Evolutionary conservation across 176 grass and related monocot genomes (phyloP).

Genomic region (Thalia dealbata): DNA sequence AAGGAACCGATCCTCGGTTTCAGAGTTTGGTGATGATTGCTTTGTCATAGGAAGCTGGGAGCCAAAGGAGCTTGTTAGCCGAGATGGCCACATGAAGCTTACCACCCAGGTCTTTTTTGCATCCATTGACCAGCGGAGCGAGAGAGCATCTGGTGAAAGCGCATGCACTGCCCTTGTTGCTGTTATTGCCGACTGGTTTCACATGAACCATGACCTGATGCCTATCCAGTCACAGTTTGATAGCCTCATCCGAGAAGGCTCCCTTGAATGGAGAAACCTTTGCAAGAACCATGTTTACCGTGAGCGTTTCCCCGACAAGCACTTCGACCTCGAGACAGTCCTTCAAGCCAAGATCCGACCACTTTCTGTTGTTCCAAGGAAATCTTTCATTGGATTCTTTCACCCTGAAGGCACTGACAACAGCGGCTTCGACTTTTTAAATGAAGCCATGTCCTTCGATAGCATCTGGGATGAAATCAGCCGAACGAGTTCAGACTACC

Average conservation of each 20-base stretch:
- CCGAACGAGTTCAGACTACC: background rate
- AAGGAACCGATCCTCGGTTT: slow-evolving; percentile 32
- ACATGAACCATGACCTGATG: slow-evolving; percentile 6
- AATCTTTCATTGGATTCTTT: slow-evolving; percentile 22
- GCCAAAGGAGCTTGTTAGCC: slow-evolving; percentile 9
- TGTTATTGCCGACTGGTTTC: slow-evolving; percentile 17
- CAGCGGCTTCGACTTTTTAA: slow-evolving; percentile 6
- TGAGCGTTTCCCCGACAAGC: slow-evolving; percentile 17
- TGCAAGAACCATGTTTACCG: slow-evolving; percentile 1
- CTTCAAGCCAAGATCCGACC: slow-evolving; percentile 14
- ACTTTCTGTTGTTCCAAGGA: slow-evolving; percentile 6
- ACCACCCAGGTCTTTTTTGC: slow-evolving; percentile 15
- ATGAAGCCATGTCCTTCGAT: slow-evolving; percentile 16
- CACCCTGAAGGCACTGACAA: slow-evolving; percentile 6
- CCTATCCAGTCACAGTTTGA: slow-evolving; percentile 17
- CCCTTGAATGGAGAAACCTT: slow-evolving; percentile 17
- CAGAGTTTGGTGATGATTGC: slow-evolving; percentile 76
- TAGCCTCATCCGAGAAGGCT: slow-evolving; percentile 19
- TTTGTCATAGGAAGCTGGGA: slow-evolving; percentile 62
- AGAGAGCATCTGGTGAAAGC: slow-evolving; percentile 13
- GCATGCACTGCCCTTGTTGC: slow-evolving; percentile 23
- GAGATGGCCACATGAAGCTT: slow-evolving; percentile 15
- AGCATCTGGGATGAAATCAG: slow-evolving; percentile 21
- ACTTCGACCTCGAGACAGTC: slow-evolving; percentile 19
- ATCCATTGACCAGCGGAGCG: slow-evolving; percentile 22